A percentile compares a stretch with the other conserved stretches of the same genome.
Conservation (phyloP, 257 asterid species). For the Henckelia pumila region DNA sequence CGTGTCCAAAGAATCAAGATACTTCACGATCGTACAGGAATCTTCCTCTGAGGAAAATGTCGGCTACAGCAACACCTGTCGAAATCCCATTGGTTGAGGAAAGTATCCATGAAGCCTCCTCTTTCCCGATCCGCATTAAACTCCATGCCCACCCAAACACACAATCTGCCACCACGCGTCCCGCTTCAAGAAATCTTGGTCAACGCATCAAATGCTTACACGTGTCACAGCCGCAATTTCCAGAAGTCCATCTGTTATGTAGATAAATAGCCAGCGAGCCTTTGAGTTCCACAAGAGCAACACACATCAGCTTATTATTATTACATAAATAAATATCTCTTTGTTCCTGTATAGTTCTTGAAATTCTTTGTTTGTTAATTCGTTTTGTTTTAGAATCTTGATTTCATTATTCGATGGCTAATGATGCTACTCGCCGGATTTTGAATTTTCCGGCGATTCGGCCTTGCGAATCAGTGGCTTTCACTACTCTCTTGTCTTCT, state of each 20-base stretch:
- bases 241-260: constrained; percentile 3
- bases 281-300: not conserved
- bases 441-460: constrained; percentile 79
- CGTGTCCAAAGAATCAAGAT: too few relatives aligned
- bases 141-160: constrained; percentile 12
- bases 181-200: not conserved
- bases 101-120: constrained; percentile 27
- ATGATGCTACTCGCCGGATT: constrained; percentile 70
- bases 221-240: constrained; percentile 27
- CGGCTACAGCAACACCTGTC: constrained; percentile 28
- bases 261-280: constrained; percentile 1
- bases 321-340: not conserved
- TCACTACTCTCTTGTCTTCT: constrained; percentile 43
- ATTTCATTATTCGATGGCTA: constrained; percentile 42
- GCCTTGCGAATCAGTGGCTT: constrained; percentile 57
- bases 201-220: constrained; percentile 27
- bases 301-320: not conserved
- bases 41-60: too few relatives aligned
- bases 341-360: constrained; percentile 20
- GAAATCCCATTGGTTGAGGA: not conserved
- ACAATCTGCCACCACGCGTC: constrained; percentile 27
- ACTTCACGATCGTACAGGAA: too few relatives aligned
- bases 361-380: not conserved
- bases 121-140: constrained; percentile 1
- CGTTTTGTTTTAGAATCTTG: not conserved